phyloP scores from a whole-genome alignment of 2,329 filamentous ascomycete genomes.

The Penicillium brevicompactum region DNA sequence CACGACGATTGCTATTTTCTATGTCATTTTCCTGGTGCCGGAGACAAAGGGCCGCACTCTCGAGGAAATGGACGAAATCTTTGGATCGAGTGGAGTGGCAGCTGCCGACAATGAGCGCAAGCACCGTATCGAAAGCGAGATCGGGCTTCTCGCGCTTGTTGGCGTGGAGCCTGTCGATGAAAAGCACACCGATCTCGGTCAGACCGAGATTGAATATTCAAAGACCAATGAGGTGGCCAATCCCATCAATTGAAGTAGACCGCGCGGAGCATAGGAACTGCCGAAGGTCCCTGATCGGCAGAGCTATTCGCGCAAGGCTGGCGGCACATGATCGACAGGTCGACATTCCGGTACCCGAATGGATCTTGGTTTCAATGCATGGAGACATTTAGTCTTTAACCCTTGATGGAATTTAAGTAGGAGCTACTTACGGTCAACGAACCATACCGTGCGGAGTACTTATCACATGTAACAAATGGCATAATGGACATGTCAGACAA shows the following conservation, averaged over 20 bases:
- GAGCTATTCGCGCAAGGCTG: neutral
- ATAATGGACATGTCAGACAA: neutral
- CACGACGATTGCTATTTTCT: conserved; percentile 29
- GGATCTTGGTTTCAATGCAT: neutral
- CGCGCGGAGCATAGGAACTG: neutral
- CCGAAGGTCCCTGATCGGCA: neutral
- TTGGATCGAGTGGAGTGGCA: conserved; percentile 35
- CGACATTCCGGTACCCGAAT: neutral
- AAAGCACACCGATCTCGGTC: conserved; percentile 10
- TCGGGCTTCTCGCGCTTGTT: conserved; percentile 31
- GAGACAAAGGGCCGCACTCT: conserved; percentile 42
- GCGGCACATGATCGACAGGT: neutral
- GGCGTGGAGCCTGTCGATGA: conserved; percentile 24
- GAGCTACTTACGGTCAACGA: neutral
- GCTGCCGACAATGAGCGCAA: conserved; percentile 30
- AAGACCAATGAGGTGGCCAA: conserved; percentile 6
- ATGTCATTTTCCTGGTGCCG: conserved; percentile 33
- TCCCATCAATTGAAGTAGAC: neutral
- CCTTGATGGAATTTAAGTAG: neutral
- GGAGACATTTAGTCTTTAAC: neutral
- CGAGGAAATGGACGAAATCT: conserved; percentile 44
- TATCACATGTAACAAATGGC: neutral
- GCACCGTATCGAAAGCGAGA: conserved; percentile 31
- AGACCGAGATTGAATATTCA: conserved; percentile 2
- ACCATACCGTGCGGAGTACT: neutral